A percentile compares a stretch with the other conserved stretches of the same genome.
These are phyloP conservation scores for Ceratocystis huliohia DNA, from an alignment of 2,329 filamentous ascomycete species.

Conservation along the genomic window DNA sequence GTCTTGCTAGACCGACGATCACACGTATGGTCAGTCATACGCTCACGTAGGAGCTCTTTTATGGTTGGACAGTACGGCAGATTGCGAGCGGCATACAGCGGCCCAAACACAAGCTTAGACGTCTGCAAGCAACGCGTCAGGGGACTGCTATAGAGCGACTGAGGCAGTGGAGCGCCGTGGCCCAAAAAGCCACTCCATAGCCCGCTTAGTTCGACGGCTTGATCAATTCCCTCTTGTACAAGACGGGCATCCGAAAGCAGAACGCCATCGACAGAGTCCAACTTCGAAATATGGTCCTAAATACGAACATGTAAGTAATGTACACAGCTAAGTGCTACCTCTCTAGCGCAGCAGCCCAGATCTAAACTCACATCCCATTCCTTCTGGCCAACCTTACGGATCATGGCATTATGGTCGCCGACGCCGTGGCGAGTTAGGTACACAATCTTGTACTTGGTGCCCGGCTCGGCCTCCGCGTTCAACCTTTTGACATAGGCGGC, in stretches of 20 bases:
- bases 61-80: slow-evolving; percentile 38
- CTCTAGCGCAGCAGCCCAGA: background rate
- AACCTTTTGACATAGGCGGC: slow-evolving; percentile 35
- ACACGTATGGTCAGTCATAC: slow-evolving; percentile 49
- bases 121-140: slow-evolving; percentile 47
- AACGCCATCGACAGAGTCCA: slow-evolving; percentile 30
- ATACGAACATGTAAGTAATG: background rate
- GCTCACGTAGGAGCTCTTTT: slow-evolving; percentile 48
- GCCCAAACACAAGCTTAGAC: slow-evolving; percentile 37
- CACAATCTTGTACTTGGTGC: slow-evolving; percentile 41
- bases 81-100: slow-evolving; percentile 30
- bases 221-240: slow-evolving; percentile 38
- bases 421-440: slow-evolving; percentile 45
- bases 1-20: slow-evolving; percentile 40
- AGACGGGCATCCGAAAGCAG: slow-evolving; percentile 37
- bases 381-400: slow-evolving; percentile 43
- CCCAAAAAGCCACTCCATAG: slow-evolving; percentile 40
- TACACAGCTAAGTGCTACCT: too few species aligned
- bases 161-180: slow-evolving; percentile 39
- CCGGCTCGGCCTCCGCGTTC: slow-evolving; percentile 32
- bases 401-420: slow-evolving; percentile 38
- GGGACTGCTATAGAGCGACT: slow-evolving; percentile 45
- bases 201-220: slow-evolving; percentile 38
- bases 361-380: slow-evolving; percentile 38
- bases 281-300: slow-evolving; percentile 30